These are phyloP conservation scores for Cicer yamashitae DNA, from an alignment of 306 rosid species.

Conservation along the genomic window DNA sequence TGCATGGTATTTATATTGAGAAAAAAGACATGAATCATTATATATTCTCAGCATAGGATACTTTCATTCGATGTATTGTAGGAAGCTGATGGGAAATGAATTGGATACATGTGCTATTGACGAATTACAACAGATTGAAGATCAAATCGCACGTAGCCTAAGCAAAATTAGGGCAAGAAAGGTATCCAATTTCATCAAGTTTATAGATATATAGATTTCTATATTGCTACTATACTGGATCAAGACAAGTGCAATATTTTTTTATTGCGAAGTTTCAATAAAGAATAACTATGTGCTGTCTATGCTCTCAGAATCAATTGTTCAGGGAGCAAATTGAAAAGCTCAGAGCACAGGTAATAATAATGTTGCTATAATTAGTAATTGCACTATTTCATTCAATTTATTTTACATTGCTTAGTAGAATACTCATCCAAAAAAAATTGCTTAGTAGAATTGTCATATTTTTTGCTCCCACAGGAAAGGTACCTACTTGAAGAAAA, in stretches of 20 bases:
- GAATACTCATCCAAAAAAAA: no score
- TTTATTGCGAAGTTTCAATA: no score
- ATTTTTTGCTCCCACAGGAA: conserved; percentile 57
- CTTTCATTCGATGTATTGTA: conserved; percentile 36
- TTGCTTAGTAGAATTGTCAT: neutral
- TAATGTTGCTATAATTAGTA: neutral
- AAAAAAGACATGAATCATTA: neutral
- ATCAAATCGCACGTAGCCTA: conserved; percentile 77
- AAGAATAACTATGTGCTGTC: conserved; percentile 32
- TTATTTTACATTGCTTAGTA: neutral
- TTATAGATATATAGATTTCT: neutral
- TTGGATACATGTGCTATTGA: conserved; percentile 67
- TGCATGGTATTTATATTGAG: neutral
- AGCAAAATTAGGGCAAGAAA: conserved; percentile 76
- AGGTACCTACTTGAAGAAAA: conserved; percentile 61
- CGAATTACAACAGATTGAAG: conserved; percentile 69
- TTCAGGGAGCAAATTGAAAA: conserved; percentile 66
- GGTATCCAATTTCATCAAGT: conserved; percentile 49
- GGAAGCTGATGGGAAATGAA: conserved; percentile 81
- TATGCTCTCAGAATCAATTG: conserved; percentile 60
- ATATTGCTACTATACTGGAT: no score
- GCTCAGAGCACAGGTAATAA: conserved; percentile 71
- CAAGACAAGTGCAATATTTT: no score
- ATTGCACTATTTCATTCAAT: neutral
- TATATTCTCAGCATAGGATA: conserved; percentile 2